phyloP scores from a whole-genome alignment of 2,329 filamentous ascomycete genomes.

The Colletotrichum karsti region DNA sequence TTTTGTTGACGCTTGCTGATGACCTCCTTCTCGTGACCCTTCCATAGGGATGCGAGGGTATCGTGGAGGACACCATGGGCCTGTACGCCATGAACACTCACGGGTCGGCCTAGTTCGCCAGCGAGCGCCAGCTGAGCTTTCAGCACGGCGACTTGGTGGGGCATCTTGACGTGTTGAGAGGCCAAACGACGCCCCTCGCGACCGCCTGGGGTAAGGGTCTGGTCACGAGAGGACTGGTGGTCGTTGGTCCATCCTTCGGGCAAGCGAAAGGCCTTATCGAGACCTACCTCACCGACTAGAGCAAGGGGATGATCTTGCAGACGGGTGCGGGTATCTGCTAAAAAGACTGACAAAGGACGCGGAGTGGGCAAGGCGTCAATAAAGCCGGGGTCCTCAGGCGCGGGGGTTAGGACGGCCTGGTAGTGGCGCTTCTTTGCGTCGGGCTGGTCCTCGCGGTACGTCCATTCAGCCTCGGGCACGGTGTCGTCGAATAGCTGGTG shows the following conservation, averaged over 20 bases:
- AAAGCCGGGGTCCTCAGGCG: slow-evolving; percentile 51
- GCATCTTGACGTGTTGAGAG: slow-evolving; percentile 71
- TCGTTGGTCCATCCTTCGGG: slow-evolving; percentile 64
- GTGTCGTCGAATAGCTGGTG: slow-evolving; percentile 76
- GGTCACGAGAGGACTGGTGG: slow-evolving; percentile 43
- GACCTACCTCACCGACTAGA: slow-evolving; percentile 79
- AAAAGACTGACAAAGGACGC: slow-evolving; percentile 64
- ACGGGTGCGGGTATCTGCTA: slow-evolving; percentile 62
- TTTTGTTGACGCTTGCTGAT: slow-evolving; percentile 67
- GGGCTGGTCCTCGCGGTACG: slow-evolving; percentile 40
- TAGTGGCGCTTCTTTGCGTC: slow-evolving; percentile 68
- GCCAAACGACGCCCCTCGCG: slow-evolving; percentile 75
- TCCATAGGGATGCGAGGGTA: slow-evolving; percentile 72
- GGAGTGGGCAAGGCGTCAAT: slow-evolving; percentile 66
- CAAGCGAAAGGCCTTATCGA: slow-evolving; percentile 81
- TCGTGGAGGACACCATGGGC: slow-evolving; percentile 78
- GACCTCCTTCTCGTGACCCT: slow-evolving; percentile 71
- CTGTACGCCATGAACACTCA: slow-evolving; percentile 79
- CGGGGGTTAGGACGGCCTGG: slow-evolving; percentile 66
- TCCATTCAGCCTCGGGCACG: slow-evolving; percentile 37
- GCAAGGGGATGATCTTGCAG: slow-evolving; percentile 68
- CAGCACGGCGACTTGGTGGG: slow-evolving; percentile 75
- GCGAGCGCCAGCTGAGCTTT: slow-evolving; percentile 76
- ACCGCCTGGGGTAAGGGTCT: slow-evolving; percentile 70
- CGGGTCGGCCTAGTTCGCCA: slow-evolving; percentile 70